These are phyloP conservation scores for Auriscalpium vulgare DNA, from an alignment of 768 basidiomycete genomes.

Conservation along the genomic window DNA sequence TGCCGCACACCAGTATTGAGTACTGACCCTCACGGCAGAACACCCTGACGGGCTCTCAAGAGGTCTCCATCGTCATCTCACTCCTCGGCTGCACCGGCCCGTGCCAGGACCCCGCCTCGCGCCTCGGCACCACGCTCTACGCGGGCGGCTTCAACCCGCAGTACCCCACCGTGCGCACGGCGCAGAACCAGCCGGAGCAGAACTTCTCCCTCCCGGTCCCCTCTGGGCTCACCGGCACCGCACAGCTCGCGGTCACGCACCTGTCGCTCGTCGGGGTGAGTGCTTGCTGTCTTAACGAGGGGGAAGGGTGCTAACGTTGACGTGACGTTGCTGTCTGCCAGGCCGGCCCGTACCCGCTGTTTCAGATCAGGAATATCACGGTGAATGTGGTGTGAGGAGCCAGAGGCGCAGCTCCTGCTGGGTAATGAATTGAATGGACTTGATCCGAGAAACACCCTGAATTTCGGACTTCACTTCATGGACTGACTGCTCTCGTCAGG, in stretches of 20 bases:
- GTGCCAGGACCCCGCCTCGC: conserved; percentile 9
- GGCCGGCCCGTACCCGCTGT: not conserved
- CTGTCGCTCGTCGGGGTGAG: conserved; percentile 9
- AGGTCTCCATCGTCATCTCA: conserved; percentile 28
- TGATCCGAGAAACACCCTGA: too few relatives aligned
- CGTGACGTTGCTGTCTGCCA: not conserved
- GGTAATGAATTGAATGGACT: not conserved
- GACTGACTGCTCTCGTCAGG: too few relatives aligned
- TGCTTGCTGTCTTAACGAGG: not conserved
- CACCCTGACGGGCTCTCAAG: conserved; percentile 23
- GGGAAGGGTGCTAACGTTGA: not conserved
- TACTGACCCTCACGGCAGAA: conserved; percentile 10
- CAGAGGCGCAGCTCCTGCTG: not conserved
- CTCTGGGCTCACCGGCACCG: not conserved
- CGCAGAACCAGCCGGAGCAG: not conserved
- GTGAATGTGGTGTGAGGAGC: not conserved
- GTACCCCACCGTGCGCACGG: conserved; percentile 3
- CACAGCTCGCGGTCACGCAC: conserved; percentile 3
- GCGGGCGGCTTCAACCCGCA: not conserved
- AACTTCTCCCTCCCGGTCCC: conserved; percentile 2
- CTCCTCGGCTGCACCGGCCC: conserved; percentile 18
- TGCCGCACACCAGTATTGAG: too few relatives aligned
- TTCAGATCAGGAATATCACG: conserved; percentile 1
- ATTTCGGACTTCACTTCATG: too few relatives aligned
- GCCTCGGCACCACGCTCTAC: conserved; percentile 2